Evolutionary conservation across 2,329 filamentous ascomycete genomes (phyloP).

Genomic region (Colletotrichum scovillei): DNA sequence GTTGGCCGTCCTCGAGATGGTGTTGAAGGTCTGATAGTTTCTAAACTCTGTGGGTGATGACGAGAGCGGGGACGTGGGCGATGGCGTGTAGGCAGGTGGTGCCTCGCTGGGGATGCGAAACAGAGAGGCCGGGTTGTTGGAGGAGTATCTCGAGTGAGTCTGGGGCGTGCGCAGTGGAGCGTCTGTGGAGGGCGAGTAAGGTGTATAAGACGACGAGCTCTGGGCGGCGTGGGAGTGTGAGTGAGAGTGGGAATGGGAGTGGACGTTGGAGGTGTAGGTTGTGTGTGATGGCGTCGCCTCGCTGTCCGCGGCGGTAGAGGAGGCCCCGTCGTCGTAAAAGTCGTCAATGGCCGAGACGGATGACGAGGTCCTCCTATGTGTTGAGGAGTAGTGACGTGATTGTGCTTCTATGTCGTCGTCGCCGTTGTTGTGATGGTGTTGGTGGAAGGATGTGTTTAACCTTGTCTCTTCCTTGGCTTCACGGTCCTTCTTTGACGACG

Average conservation of each 20-base stretch:
- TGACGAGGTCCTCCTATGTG: slow-evolving; percentile 10
- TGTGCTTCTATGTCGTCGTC: too few species aligned
- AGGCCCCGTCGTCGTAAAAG: slow-evolving; percentile 20
- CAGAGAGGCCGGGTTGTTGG: slow-evolving; percentile 9
- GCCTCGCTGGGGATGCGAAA: slow-evolving; percentile 49
- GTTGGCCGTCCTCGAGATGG: slow-evolving; percentile 20
- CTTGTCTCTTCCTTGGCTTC: slow-evolving; percentile 56
- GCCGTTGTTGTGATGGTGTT: neutral
- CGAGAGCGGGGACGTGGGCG: slow-evolving; percentile 40
- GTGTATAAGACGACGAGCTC: slow-evolving; percentile 35
- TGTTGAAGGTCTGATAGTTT: slow-evolving; percentile 58
- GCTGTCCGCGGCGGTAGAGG: slow-evolving; percentile 26
- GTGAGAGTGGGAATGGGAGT: neutral
- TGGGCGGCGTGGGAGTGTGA: slow-evolving; percentile 4
- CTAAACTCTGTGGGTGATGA: slow-evolving; percentile 45
- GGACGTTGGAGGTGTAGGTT: slow-evolving; percentile 3
- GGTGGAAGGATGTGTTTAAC: slow-evolving; percentile 41
- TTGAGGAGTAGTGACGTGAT: neutral
- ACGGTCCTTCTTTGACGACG: slow-evolving; percentile 50
- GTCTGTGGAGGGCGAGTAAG: slow-evolving; percentile 23
- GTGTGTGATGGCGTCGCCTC: slow-evolving; percentile 31
- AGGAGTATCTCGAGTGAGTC: slow-evolving; percentile 33
- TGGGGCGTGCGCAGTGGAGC: slow-evolving; percentile 31
- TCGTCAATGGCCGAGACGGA: neutral
- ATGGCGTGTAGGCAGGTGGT: slow-evolving; percentile 63